Percentiles rank a stretch among this genome's conserved stretches.
These are phyloP conservation scores for Nepenthes gracilis DNA, from an alignment of 148 eudicot genomes.

Conservation along the genomic window DNA sequence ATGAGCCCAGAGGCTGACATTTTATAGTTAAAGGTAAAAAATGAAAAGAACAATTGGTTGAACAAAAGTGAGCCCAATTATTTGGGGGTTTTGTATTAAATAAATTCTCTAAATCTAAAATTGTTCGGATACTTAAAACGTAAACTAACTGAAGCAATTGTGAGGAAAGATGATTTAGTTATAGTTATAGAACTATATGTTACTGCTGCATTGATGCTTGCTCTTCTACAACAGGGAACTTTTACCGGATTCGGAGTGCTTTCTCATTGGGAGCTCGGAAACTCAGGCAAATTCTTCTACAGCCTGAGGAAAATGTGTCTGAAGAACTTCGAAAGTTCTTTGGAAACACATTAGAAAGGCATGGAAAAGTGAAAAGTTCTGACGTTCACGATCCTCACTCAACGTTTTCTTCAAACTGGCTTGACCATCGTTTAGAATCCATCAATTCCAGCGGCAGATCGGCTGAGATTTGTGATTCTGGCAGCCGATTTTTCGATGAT, in stretches of 20 bases:
- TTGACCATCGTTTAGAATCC: slow-evolving; percentile 16
- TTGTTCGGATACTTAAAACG: too few species aligned
- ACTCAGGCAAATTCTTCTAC: slow-evolving; percentile 60
- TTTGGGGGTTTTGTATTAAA: too few species aligned
- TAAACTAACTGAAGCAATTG: too few species aligned
- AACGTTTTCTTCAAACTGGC: slow-evolving; percentile 13
- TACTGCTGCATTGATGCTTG: not conserved
- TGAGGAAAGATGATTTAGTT: too few species aligned
- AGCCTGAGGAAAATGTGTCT: slow-evolving; percentile 38
- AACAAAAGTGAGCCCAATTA: too few species aligned
- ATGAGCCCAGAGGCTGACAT: too few species aligned
- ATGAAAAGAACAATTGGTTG: too few species aligned
- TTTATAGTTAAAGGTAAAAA: too few species aligned
- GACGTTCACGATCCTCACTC: slow-evolving; percentile 49
- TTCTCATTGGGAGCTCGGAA: slow-evolving; percentile 76
- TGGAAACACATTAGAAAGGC: slow-evolving; percentile 67
- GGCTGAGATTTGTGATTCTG: slow-evolving; percentile 9
- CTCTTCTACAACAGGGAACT: slow-evolving; percentile 49
- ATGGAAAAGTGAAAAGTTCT: slow-evolving; percentile 66
- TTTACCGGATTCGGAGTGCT: slow-evolving; percentile 81
- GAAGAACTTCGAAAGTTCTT: slow-evolving; percentile 63
- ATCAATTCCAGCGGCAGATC: slow-evolving; percentile 12
- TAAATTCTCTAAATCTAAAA: too few species aligned
- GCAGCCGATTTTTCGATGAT: slow-evolving; percentile 26
- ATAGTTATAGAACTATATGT: too few species aligned